Base-by-base conservation (phyloP, 169 alveolate genomes). In the Theileria sp. region DNA sequence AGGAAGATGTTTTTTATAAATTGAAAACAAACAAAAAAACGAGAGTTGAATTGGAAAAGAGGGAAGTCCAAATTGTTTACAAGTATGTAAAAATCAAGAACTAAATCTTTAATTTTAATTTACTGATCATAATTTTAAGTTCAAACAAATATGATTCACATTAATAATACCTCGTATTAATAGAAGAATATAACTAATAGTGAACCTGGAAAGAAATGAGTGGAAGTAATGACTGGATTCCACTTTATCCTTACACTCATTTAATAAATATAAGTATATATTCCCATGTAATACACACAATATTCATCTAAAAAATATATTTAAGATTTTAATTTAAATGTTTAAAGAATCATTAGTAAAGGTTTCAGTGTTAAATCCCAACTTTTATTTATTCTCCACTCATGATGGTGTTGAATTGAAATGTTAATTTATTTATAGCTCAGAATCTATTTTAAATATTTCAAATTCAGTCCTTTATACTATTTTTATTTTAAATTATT, bases 81-180 rank as follows among this genome's bases (percentile, higher is more conserved):
- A 64, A 64, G 26, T 64, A 64, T 21, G 36, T 64, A 38, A 64
- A 64, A 64, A 21, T 64, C 32, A 64, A 30, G 44, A n/a, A 64
- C n/a, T 64, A n/a, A 44, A 13, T 3, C 19, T 44, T 44, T 44
- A 44, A 44, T 44, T 44, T 44, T 44, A 44, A 44, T 44, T 44
- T 44, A 44, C 8, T 10, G 17, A 44, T 44, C 54, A 44, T 44
- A 44, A 44, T 44, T 44, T 44, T 44, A 44, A 44, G 54, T 44
- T 8, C 1, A 10, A 0, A 44, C 17, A 44, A 44, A 44, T 10
- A 10, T 44, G 54, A 44, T 44, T 44, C 8, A 8, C 15, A 44
- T 44, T 44, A 44, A 44, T 4, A 44, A 44, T 44, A 44, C 54
- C 8, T 4, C 8, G 12, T 44, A 10, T 44, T 44, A 44, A 44